Percentiles rank a stretch among this genome's conserved stretches.
Evolutionary conservation across 805 yeast species (phyloP).

Genomic region (Yarrowia sp.): DNA sequence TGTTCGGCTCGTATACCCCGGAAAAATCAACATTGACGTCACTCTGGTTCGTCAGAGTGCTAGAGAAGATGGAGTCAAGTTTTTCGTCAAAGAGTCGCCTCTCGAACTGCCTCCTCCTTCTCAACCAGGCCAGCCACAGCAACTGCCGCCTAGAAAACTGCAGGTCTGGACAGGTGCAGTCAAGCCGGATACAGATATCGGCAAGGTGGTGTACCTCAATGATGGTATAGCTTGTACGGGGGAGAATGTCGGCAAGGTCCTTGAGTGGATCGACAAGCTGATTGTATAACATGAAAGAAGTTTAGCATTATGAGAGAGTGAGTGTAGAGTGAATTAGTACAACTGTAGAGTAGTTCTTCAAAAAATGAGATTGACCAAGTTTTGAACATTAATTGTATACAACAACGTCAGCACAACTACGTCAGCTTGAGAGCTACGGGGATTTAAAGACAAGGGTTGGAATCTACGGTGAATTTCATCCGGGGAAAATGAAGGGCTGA

Average conservation of each 20-base stretch:
- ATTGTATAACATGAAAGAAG: neutral
- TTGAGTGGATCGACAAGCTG: slow-evolving; percentile 15
- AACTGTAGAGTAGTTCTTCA: too few relatives aligned
- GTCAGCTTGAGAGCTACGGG: too few relatives aligned
- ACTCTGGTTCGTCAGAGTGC: slow-evolving; percentile 4
- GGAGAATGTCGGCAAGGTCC: slow-evolving; percentile 1
- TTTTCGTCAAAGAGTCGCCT: slow-evolving; percentile 1
- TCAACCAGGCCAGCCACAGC: neutral
- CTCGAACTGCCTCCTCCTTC: neutral
- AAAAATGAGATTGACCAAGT: too few relatives aligned
- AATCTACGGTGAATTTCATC: too few relatives aligned
- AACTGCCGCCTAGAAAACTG: neutral
- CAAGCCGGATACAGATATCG: neutral
- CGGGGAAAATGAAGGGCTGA: too few relatives aligned
- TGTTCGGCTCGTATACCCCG: slow-evolving; percentile 17
- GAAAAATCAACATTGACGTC: slow-evolving; percentile 9
- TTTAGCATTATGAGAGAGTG: too few relatives aligned
- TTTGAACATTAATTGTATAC: too few relatives aligned
- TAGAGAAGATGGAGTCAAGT: neutral
- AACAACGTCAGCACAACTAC: too few relatives aligned
- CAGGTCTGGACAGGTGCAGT: slow-evolving; percentile 3
- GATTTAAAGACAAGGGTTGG: too few relatives aligned
- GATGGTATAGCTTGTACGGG: slow-evolving; percentile 7
- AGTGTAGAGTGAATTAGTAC: too few relatives aligned
- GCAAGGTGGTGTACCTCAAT: neutral